Percentiles rank a stretch among this genome's conserved stretches.
Evolutionary conservation across 495 filamentous ascomycete species (phyloP).

Genomic region (Daldinia caldariorum): DNA sequence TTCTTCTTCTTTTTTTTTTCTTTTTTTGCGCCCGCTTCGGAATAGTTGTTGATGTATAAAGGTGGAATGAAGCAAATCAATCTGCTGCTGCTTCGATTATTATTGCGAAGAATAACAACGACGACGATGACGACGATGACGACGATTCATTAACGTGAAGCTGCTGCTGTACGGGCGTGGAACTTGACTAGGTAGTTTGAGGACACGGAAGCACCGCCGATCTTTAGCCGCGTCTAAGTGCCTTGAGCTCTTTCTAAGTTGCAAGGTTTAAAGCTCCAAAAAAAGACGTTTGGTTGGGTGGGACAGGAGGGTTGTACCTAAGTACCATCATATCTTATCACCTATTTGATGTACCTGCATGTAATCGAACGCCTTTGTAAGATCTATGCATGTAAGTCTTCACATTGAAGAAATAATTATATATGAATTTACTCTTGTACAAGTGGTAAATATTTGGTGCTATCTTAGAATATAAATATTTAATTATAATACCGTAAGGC

Average conservation of each 20-base stretch:
- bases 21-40: too few relatives aligned
- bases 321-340: neutral
- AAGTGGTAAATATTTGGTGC: neutral
- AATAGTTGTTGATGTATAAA: neutral
- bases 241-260: too few relatives aligned
- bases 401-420: neutral
- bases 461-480: neutral
- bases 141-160: neutral
- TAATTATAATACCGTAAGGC: too few relatives aligned
- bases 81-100: too few relatives aligned
- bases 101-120: too few relatives aligned
- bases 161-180: conserved; percentile 12
- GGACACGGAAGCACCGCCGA: conserved; percentile 43
- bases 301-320: conserved; percentile 2
- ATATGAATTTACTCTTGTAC: neutral
- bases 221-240: conserved; percentile 37
- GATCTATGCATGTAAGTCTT: neutral
- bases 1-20: too few relatives aligned
- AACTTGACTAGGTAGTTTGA: conserved; percentile 30
- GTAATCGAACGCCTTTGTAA: neutral
- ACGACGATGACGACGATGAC: neutral
- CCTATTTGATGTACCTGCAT: neutral
- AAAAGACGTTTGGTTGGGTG: conserved; percentile 21
- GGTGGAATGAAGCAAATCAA: neutral
- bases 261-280: conserved; percentile 7